Percentiles rank a stretch among this genome's conserved stretches.
phyloP scores from a whole-genome alignment of 1,284 basidiomycete genomes.

The Jaminaea rosea region DNA sequence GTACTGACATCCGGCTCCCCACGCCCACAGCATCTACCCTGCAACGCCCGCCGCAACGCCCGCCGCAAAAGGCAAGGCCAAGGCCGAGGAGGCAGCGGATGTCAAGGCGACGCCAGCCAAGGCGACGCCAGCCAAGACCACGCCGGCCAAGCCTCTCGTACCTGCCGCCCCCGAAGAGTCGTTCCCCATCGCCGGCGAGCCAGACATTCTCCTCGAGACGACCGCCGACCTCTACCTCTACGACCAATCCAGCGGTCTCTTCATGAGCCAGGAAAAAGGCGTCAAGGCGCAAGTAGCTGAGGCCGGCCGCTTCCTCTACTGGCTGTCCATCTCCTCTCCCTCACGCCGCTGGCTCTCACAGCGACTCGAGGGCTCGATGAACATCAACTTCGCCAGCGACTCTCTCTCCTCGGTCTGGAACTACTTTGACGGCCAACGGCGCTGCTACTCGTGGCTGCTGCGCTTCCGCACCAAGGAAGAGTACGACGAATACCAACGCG shows the following conservation, averaged over 20 bases:
- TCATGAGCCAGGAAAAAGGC: constrained; percentile 61
- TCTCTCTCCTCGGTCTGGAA: constrained; percentile 74
- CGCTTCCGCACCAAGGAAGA: constrained; percentile 58
- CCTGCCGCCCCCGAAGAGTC: constrained; percentile 11
- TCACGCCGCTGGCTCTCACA: constrained; percentile 57
- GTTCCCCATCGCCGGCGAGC: constrained; percentile 9
- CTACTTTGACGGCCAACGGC: constrained; percentile 53
- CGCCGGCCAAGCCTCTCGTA: constrained; percentile 6
- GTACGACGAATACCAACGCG: constrained; percentile 60
- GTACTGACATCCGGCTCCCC: no score
- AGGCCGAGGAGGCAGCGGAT: neutral
- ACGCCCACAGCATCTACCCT: neutral
- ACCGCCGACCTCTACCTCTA: constrained; percentile 60
- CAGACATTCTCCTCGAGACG: constrained; percentile 21
- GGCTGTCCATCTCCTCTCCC: constrained; percentile 54
- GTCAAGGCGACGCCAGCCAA: constrained; percentile 1
- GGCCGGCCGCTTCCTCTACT: constrained; percentile 54
- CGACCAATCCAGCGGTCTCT: constrained; percentile 62
- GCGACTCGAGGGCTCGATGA: constrained; percentile 56
- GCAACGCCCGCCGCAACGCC: neutral
- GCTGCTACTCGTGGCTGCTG: constrained; percentile 73
- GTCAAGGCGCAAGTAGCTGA: constrained; percentile 64
- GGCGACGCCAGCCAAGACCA: neutral
- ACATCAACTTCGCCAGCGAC: constrained; percentile 38
- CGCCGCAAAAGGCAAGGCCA: neutral